Evolutionary conservation across 2,329 filamentous ascomycete genomes (phyloP), one percentile per base, ranked within the genome.

Genomic region (Monosporascus cannonballus): DNA sequence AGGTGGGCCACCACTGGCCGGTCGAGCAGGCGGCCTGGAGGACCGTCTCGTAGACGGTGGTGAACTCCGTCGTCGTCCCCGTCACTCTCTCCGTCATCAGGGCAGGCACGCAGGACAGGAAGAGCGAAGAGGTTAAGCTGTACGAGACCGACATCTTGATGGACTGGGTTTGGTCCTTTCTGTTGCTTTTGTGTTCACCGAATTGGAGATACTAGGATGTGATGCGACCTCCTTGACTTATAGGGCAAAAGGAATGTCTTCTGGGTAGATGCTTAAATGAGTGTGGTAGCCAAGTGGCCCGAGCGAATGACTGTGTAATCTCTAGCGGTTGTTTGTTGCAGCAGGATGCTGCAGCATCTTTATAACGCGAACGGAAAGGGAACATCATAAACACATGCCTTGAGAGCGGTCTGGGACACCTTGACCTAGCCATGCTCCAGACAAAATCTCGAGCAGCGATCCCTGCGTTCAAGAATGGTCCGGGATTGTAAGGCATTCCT

Each of bases 1-100:
- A 75, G 34, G 69, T 71, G 36, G 72, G 71, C 38, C 65, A 52
- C 71, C 72, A 73, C 47, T 58, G 53, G 56, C 66, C 61, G n/a
- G 67, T 71, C 52, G 67, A 59, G 58, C 70, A 70, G 50, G 71
- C 71, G 9, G 72, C 72, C 27, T 62, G 63, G 24, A 67, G 57
- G 41, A 66, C 64, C 30, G 69, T 70, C 57, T 65, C 63, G 62
- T 74, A 75, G 42, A 69, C 59, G 6, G 69, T 73, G 36, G 70
- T 72, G 58, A 64, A 71, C 48, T 62, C 45, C 24, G 61, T 65
- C 51, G 62, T 56, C 18, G 62, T 64, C 8, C 20, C 22, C 42
- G 42, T 27, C 20, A 61, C 47, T 24, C 61, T 65, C 51, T 62
- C 57, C n/a, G 61, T 64, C 22, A 61, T 56, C 6, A 60, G 56